phyloP scores from a whole-genome alignment of 306 rosid species.

The Aeschynomene evenia region DNA sequence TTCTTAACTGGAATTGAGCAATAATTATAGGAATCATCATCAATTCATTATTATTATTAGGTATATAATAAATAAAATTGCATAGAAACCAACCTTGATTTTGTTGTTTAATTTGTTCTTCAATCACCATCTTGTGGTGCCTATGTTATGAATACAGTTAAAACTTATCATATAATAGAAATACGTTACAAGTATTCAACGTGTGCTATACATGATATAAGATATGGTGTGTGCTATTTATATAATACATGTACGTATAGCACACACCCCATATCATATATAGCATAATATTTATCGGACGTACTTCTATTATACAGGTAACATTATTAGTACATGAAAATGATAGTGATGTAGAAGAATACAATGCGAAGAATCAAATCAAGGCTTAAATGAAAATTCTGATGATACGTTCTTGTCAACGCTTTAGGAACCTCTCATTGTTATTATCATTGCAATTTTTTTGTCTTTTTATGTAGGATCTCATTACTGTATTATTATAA shows the following conservation, averaged over 20 bases:
- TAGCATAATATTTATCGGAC: too few relatives aligned
- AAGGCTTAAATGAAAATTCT: background rate
- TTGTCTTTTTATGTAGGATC: too few relatives aligned
- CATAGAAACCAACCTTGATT: constrained; percentile 14
- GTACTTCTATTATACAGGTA: too few relatives aligned
- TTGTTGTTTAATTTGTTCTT: constrained; percentile 9
- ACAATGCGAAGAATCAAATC: constrained; percentile 32
- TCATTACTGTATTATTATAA: too few relatives aligned
- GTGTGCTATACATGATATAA: too few relatives aligned
- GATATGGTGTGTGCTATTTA: too few relatives aligned
- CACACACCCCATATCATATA: too few relatives aligned
- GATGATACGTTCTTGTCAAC: background rate
- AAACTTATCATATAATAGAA: too few relatives aligned
- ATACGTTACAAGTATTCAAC: too few relatives aligned
- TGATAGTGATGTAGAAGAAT: background rate
- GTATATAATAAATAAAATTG: too few relatives aligned
- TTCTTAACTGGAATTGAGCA: background rate
- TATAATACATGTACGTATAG: too few relatives aligned
- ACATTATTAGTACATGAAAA: too few relatives aligned
- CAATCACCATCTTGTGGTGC: background rate
- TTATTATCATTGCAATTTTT: background rate
- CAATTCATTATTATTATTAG: constrained; percentile 29
- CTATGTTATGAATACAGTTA: background rate
- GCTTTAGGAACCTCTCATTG: background rate
- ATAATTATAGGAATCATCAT: constrained; percentile 17